Evolutionary conservation across 805 yeast genomes (phyloP).

Genomic region (Candida tallmaniae): DNA sequence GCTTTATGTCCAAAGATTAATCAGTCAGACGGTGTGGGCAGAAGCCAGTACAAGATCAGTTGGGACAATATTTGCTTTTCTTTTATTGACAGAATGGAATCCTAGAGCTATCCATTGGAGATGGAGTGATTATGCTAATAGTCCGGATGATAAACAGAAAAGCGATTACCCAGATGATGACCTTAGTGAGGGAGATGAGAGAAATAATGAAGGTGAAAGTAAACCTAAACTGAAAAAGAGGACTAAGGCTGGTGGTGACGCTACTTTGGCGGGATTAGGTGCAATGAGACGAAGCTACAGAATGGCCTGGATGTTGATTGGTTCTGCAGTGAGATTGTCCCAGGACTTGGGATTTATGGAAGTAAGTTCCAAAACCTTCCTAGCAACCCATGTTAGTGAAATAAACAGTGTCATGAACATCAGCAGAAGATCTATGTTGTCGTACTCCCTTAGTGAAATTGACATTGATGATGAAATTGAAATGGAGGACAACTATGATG

Average conservation of each 20-base stretch:
- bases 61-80: constrained; percentile 81
- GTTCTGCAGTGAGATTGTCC: constrained; percentile 80
- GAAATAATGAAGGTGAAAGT: neutral
- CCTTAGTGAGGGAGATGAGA: too few species aligned
- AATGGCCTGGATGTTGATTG: constrained; percentile 92
- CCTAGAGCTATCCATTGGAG: constrained; percentile 91
- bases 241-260: constrained; percentile 24
- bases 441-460: constrained; percentile 66
- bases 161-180: neutral
- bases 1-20: constrained; percentile 76
- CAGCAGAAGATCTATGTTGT: constrained; percentile 73
- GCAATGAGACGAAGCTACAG: constrained; percentile 84
- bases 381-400: constrained; percentile 84
- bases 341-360: constrained; percentile 83
- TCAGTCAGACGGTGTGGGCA: constrained; percentile 90
- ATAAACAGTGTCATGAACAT: constrained; percentile 77
- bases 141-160: constrained; percentile 36
- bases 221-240: too few species aligned
- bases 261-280: constrained; percentile 64
- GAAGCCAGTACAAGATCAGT: constrained; percentile 84
- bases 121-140: constrained; percentile 78
- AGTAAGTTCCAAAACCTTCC: constrained; percentile 63
- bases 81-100: constrained; percentile 90
- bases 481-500: constrained; percentile 16
- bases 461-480: constrained; percentile 46